Base-by-base conservation (phyloP, 805 yeast genomes). In the Danielia oregonensis region DNA sequence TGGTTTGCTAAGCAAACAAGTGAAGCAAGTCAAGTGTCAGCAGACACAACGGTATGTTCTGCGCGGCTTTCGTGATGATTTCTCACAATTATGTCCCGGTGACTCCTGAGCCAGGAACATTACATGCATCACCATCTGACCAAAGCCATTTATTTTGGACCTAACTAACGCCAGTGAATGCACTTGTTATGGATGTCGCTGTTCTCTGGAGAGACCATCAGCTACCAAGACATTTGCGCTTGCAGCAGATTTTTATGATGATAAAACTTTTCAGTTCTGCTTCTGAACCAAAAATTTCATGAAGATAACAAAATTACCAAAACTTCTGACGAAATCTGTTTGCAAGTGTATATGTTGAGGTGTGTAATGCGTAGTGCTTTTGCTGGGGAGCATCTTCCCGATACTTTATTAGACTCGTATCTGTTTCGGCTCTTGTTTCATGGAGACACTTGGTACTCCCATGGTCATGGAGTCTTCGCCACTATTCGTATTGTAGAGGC, bases 51-150 rank as follows among this genome's bases (percentile, higher is more conserved):
- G 32, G 44, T 41, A 41, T 38, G 44, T 38, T 18, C 24, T 17
- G 14, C n/a, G n/a, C 27, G 33, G 23, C 28, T 19, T 30, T 26
- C 23, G 37, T 42, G 52, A 48, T 48, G 52, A 48, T 46, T 38
- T 47, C 40, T 36, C 46, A 43, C 44, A 46, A 43, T 49, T 33
- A 33, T 28, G 40, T 48, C 68, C 49, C 73, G 76, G 77, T 63
- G 77, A 73, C 55, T 54, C 75, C 74, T 85, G 93, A 79, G 81
- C 93, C 83, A 65, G 65, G 84, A 85, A 80, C 76, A 67, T 68
- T 30, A 78, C 96, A 86, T 86, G 96, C 96, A 86, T 86, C 95
- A 86, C 96, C 96, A 86, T 83, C 95, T 86, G 95, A 86, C 55
- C 49, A 5, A 25, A 16, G 28, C 37, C 30, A 10, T n/a, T n/a